Base-by-base conservation (phyloP, 495 filamentous ascomycete species). In the Tuber brumale region DNA sequence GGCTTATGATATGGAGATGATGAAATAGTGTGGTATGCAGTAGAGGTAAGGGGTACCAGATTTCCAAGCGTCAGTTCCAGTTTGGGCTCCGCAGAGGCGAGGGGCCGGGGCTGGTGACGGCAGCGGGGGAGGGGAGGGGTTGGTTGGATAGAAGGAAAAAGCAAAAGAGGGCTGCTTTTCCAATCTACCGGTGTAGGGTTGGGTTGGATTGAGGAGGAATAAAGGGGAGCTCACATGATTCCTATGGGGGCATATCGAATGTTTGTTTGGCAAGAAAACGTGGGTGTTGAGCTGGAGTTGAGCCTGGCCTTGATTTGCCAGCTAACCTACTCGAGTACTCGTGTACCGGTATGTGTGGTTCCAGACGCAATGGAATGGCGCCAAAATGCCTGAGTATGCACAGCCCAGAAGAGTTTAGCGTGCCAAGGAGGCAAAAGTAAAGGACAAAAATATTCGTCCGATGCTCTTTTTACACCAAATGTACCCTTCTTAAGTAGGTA, bases 1-100 rank as follows among this genome's bases (percentile, higher is more conserved):
- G 69, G 72, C 48, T 75, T 78, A 42, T 27, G 44, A 41, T 57
- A 70, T 74, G 72, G 57, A 71, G 37, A 71, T 43, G 42, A 72
- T 46, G 57, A 35, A 66, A 66, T 18, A 35, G 16, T 35, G n/a
- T 66, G 27, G 27, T 66, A 35, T 35, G 57, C 27, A 19, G 57
- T 66, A 35, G 5, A 9, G 1, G 57, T 18, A 66, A 35, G 57
- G 27, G 12, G 57, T 66, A 19, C 57, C 27, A 3, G 27, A 31
- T 35, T 16, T 5, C 57, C 16, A 35, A 66, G 57, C 27, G 57
- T 57, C 31, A 35, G 57, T 16, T 35, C 57, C 57, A 66, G 57
- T 35, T 14, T 14, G 57, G 27, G 57, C 51, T 61, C 51, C n/a
- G 51, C 12, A 61, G 57, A 31, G 14, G 57, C 10, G 57, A 66